phyloP scores from a whole-genome alignment of 1,284 basidiomycete genomes.

The Cutaneotrichosporon daszewskae region DNA sequence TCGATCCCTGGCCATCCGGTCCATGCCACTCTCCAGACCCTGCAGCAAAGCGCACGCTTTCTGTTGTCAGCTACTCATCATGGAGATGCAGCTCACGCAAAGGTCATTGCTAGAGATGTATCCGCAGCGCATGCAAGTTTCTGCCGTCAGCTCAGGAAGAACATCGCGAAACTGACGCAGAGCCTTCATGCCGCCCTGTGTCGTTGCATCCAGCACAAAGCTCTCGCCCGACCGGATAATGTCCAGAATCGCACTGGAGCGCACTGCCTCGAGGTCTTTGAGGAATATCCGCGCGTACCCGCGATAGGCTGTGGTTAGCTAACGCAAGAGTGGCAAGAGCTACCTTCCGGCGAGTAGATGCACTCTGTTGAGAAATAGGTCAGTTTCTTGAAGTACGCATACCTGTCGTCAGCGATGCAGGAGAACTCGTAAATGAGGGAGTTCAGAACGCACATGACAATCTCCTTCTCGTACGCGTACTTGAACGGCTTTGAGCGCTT shows the following conservation, averaged over 20 bases:
- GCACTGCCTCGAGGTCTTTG: conserved; percentile 88
- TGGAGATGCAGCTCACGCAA: conserved; percentile 50
- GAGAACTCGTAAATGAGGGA: too few species aligned
- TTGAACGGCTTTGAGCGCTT: conserved; percentile 98
- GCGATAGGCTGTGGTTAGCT: conserved; percentile 64
- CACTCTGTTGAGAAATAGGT: conserved; percentile 99
- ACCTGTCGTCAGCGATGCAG: conserved; percentile 57
- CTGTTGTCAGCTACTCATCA: conserved; percentile 17
- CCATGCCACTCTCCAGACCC: conserved; percentile 76
- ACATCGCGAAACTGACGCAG: conserved; percentile 58
- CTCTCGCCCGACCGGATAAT: conserved; percentile 95
- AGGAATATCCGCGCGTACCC: conserved; percentile 91
- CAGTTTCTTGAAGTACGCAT: conserved; percentile 96
- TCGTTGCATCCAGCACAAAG: conserved; percentile 71
- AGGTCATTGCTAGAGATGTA: conserved; percentile 88
- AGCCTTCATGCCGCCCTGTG: conserved; percentile 66
- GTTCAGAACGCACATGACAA: conserved; percentile 71
- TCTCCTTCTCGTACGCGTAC: conserved; percentile 98
- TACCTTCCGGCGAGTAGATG: conserved; percentile 87
- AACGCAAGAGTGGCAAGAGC: conserved; percentile 4
- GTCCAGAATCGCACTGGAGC: conserved; percentile 92
- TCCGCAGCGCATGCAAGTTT: conserved; percentile 80
- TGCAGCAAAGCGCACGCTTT: conserved; percentile 88
- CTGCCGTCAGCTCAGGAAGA: conserved; percentile 49
- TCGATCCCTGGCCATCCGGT: not conserved